Evolutionary conservation across 2,329 filamentous ascomycete species (phyloP).

Genomic region (Malbranchea cinnamomea): DNA sequence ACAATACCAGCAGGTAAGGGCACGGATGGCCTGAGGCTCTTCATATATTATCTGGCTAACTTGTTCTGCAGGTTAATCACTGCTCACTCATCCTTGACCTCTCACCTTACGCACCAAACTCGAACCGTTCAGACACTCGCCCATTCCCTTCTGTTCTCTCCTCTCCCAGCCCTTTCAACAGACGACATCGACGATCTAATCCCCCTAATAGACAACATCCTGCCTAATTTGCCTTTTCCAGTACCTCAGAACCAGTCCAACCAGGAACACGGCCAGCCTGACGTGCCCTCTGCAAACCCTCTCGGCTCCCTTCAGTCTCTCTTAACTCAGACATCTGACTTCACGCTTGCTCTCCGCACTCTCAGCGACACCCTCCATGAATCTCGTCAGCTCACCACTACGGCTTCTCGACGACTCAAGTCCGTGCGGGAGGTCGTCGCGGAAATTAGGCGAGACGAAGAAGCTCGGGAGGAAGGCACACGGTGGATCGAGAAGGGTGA

Average conservation of each 20-base stretch:
- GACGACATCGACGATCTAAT: conserved; percentile 42
- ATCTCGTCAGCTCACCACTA: conserved; percentile 73
- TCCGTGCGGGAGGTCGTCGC: conserved; percentile 72
- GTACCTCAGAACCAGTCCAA: conserved; percentile 16
- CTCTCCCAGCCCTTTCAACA: conserved; percentile 37
- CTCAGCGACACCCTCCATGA: conserved; percentile 88
- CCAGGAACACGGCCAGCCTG: conserved; percentile 5
- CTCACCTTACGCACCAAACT: conserved; percentile 46
- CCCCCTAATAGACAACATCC: conserved; percentile 39
- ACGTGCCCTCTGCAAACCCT: conserved; percentile 23
- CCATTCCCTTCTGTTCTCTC: conserved; percentile 43
- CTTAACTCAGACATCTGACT: conserved; percentile 54
- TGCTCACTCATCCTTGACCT: conserved; percentile 42
- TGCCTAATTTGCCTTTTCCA: conserved; percentile 38
- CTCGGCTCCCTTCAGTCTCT: conserved; percentile 53
- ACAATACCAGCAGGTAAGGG: conserved; percentile 38
- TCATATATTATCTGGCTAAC: background rate
- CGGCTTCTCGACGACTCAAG: conserved; percentile 63
- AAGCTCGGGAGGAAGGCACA: conserved; percentile 67
- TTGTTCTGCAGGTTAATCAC: conserved; percentile 36
- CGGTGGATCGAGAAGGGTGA: conserved; percentile 67
- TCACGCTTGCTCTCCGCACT: conserved; percentile 68
- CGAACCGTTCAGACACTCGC: conserved; percentile 43
- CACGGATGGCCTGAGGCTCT: background rate
- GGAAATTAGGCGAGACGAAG: conserved; percentile 71